Conservation (phyloP, 129 eudicot species). For the Silybum marianum region DNA sequence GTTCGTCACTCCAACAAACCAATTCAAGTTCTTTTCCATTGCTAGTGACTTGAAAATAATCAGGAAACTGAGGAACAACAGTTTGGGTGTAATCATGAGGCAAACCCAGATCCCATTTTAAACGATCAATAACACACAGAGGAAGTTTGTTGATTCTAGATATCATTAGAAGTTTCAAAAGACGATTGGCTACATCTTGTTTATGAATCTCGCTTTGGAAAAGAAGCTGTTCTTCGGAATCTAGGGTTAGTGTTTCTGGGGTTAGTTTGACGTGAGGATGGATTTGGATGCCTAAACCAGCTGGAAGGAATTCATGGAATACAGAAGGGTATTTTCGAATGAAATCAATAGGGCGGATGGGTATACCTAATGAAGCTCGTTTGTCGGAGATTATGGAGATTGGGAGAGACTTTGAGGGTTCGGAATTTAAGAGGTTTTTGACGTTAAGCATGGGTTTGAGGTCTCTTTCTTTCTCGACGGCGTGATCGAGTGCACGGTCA, state of each 20-base stretch:
- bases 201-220: conserved; percentile 43
- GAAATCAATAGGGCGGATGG: conserved; percentile 85
- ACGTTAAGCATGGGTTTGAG: conserved; percentile 63
- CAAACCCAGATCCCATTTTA: conserved; percentile 88
- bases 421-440: conserved; percentile 67
- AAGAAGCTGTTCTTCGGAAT: conserved; percentile 55
- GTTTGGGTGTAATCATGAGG: conserved; percentile 55
- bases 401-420: conserved; percentile 85
- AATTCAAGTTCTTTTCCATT: conserved; percentile 50
- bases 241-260: conserved; percentile 43
- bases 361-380: conserved; percentile 45
- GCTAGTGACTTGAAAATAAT: conserved; percentile 60
- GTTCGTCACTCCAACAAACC: conserved; percentile 81
- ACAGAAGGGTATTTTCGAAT: conserved; percentile 73
- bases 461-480: conserved; percentile 76
- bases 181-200: conserved; percentile 56
- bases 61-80: conserved; percentile 75
- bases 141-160: conserved; percentile 59
- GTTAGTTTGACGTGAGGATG: conserved; percentile 75
- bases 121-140: conserved; percentile 46
- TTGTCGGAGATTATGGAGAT: conserved; percentile 53
- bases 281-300: conserved; percentile 41
- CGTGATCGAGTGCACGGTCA: conserved; percentile 87
- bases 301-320: conserved; percentile 74
- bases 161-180: conserved; percentile 76